Evolutionary conservation across 495 filamentous ascomycete genomes (phyloP).

Genomic region (Penicillium turbatum): DNA sequence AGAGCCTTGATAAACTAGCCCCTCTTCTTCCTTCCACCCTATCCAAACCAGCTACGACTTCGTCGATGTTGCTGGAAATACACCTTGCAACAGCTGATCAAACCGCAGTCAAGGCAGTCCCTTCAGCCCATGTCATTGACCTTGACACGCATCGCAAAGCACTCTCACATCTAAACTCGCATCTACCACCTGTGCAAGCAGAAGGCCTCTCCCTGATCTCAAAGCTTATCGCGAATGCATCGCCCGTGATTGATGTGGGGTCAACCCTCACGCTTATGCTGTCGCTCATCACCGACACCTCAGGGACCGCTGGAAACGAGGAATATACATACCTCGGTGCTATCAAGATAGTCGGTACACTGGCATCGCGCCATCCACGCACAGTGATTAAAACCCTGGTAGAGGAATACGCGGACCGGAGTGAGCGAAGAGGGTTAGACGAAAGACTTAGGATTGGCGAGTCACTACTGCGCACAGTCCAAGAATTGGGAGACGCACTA

Average conservation of each 20-base stretch:
- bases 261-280: slow-evolving; percentile 63
- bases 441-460: slow-evolving; percentile 70
- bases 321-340: slow-evolving; percentile 72
- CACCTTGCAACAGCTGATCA: slow-evolving; percentile 54
- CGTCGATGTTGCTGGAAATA: slow-evolving; percentile 52
- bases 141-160: slow-evolving; percentile 67
- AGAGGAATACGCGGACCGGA: slow-evolving; percentile 63
- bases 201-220: slow-evolving; percentile 73
- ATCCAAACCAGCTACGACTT: slow-evolving; percentile 46
- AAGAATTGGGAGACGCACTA: slow-evolving; percentile 60
- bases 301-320: slow-evolving; percentile 45
- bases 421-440: slow-evolving; percentile 56
- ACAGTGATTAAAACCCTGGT: slow-evolving; percentile 62
- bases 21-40: slow-evolving; percentile 33
- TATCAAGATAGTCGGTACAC: slow-evolving; percentile 62
- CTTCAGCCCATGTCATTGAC: slow-evolving; percentile 51
- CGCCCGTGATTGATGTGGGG: slow-evolving; percentile 66
- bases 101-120: slow-evolving; percentile 33
- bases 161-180: slow-evolving; percentile 69
- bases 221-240: slow-evolving; percentile 55
- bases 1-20: slow-evolving; percentile 42
- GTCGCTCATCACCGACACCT: slow-evolving; percentile 56
- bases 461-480: slow-evolving; percentile 62
- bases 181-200: slow-evolving; percentile 69
- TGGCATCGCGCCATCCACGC: slow-evolving; percentile 61